Conservation (phyloP, 2,329 filamentous ascomycete species). For the Septoria petroselini region DNA sequence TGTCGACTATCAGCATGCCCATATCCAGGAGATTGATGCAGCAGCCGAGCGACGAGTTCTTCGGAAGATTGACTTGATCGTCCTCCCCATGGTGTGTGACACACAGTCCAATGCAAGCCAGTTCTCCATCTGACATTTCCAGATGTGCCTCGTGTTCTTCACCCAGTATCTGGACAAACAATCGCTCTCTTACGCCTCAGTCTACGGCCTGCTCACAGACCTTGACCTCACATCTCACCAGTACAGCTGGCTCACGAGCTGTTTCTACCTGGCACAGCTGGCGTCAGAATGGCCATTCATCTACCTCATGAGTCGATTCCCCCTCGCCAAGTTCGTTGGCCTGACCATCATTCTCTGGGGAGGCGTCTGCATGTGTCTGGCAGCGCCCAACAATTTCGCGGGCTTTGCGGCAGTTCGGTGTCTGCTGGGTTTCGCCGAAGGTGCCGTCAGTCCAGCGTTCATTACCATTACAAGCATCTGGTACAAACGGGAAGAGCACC, state of each 20-base stretch:
- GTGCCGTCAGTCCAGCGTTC: conserved; percentile 47
- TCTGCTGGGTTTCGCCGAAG: conserved; percentile 47
- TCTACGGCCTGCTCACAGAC: conserved; percentile 49
- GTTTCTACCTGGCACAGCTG: conserved; percentile 45
- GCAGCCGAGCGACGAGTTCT: conserved; percentile 18
- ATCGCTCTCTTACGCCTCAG: conserved; percentile 50
- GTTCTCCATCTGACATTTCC: not conserved
- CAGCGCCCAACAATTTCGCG: conserved; percentile 42
- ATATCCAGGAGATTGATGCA: not conserved
- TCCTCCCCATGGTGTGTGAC: conserved; percentile 21
- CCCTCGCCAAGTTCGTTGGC: conserved; percentile 52
- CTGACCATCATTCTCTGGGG: conserved; percentile 47
- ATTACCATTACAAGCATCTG: conserved; percentile 45
- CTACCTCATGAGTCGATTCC: conserved; percentile 52
- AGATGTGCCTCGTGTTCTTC: conserved; percentile 35
- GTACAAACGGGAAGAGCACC: conserved; percentile 33
- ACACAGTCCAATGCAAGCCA: not conserved
- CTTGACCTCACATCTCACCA: conserved; percentile 46
- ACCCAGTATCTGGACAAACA: conserved; percentile 48
- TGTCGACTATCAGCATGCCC: conserved; percentile 11
- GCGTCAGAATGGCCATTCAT: conserved; percentile 52
- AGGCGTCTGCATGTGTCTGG: conserved; percentile 46
- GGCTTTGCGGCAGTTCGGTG: conserved; percentile 30
- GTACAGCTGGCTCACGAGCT: conserved; percentile 50
- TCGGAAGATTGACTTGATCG: conserved; percentile 24